Percentiles rank a stretch among this genome's conserved stretches.
Conservation (phyloP, 345 rosid species). For the Erodium maritimum region DNA sequence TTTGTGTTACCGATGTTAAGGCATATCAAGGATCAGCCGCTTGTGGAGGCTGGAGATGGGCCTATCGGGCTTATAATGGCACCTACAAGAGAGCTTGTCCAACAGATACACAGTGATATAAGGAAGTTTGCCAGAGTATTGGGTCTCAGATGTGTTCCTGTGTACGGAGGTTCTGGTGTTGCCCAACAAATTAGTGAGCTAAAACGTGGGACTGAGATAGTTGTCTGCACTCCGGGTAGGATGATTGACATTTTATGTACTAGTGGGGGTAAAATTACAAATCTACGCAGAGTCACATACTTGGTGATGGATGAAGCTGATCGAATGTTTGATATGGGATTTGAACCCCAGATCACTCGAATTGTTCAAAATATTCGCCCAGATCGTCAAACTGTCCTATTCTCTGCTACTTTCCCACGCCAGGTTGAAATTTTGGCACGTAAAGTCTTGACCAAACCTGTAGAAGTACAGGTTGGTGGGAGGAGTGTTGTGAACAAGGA, state of each 20-base stretch:
- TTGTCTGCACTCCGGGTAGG: constrained; percentile 94
- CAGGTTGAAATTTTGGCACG: constrained; percentile 95
- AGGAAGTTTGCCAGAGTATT: constrained; percentile 64
- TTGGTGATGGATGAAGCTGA: constrained; percentile 98
- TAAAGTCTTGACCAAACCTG: constrained; percentile 68
- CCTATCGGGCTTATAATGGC: constrained; percentile 97
- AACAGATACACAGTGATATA: constrained; percentile 91
- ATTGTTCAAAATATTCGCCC: constrained; percentile 89
- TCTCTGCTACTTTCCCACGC: constrained; percentile 94
- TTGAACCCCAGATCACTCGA: constrained; percentile 88
- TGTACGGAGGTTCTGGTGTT: constrained; percentile 97
- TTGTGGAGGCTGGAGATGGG: constrained; percentile 89
- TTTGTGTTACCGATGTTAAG: constrained; percentile 97
- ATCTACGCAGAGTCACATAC: constrained; percentile 75
- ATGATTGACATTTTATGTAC: constrained; percentile 98
- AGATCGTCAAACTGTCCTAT: constrained; percentile 86
- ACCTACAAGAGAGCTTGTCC: constrained; percentile 97
- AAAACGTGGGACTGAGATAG: constrained; percentile 90
- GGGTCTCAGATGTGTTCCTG: constrained; percentile 82
- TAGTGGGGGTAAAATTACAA: constrained; percentile 82
- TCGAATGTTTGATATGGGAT: constrained; percentile 98
- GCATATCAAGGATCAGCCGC: constrained; percentile 97
- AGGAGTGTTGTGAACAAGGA: constrained; percentile 97
- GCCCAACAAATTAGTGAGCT: constrained; percentile 96
- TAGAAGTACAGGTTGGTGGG: constrained; percentile 91